Conservation (phyloP, 1,284 basidiomycete genomes). For the Ustilago xerochloae region DNA sequence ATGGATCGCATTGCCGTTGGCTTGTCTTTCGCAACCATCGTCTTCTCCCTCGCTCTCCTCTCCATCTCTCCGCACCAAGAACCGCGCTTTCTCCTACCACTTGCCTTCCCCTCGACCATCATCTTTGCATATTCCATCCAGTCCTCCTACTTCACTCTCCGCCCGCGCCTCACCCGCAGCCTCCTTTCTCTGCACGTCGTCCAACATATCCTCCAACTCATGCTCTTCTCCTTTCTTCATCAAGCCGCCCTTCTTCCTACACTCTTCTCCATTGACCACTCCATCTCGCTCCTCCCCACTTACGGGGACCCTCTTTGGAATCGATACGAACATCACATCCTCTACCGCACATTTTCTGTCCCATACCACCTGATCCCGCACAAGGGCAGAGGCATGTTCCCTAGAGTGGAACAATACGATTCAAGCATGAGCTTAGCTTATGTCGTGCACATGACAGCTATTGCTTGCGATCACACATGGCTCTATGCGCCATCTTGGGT, state of each 20-base stretch:
- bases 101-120: conserved; percentile 56
- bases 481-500: conserved; percentile 26
- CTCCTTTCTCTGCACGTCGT: conserved; percentile 17
- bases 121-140: conserved; percentile 34
- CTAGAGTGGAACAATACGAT: conserved; percentile 14
- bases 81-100: conserved; percentile 67
- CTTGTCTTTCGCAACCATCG: conserved; percentile 15
- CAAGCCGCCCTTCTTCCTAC: conserved; percentile 46
- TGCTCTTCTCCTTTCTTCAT: conserved; percentile 49
- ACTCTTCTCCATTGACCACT: conserved; percentile 30
- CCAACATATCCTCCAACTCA: conserved; percentile 35
- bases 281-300: conserved; percentile 4
- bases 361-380: conserved; percentile 38
- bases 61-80: conserved; percentile 69
- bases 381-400: conserved; percentile 4
- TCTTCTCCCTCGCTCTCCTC: conserved; percentile 48
- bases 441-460: background rate
- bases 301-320: background rate
- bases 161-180: conserved; percentile 17
- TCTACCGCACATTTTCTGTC: conserved; percentile 47
- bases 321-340: conserved; percentile 21
- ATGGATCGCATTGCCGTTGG: conserved; percentile 6
- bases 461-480: conserved; percentile 7
- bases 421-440: background rate
- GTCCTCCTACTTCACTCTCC: conserved; percentile 11